Evolutionary conservation across 768 basidiomycete genomes (phyloP), one percentile per base, ranked within the genome.

Genomic region (Rhizopogon vulgaris): DNA sequence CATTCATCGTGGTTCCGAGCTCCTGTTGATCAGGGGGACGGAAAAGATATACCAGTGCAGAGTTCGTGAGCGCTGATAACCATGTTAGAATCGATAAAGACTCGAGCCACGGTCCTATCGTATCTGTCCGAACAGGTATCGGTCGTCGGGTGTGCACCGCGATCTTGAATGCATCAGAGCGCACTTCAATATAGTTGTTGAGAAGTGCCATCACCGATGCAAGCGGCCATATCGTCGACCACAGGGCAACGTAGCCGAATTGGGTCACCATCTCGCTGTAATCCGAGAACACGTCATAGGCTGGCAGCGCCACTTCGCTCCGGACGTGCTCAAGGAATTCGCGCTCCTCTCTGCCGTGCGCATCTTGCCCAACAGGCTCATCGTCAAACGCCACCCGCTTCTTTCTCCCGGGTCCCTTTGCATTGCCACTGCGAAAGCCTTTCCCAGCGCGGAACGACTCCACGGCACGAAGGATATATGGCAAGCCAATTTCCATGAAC

Each of bases 191-290:
- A 66, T 90, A 79, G 67, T 99, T 97, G 75, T 98, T 99, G 43
- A 96, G 60, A 18, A 95, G 76, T 0, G 92, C 87, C 79, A 93
- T 90, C 8, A 85, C 80, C 74, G 92, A 84, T 2, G 92, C 87
- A 15, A 98, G 73, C 3, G 94, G 92, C 93, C 94, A 98, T 53
- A 94, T 90, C 28, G 90, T 85, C 41, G 85, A 89, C 92, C 94
- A 98, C 18, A 97, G 73, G 7, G 83, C 83, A 28, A 97, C 83
- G 63, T 95, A 94, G 0, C 95, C 94, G 65, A 95, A 96, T 62
- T 94, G 92, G 8, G 88, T 87, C 14, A 90, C 90, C 94, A 99
- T 97, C 72, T 99, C 96, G 61, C 83, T 84, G 68, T 95, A 99
- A 70, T 97, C 95, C 48, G 74, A 80, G 60, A 91, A 94, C 6